These are phyloP conservation scores for Aaosphaeria arxii DNA, from an alignment of 2,329 filamentous ascomycete species.

Conservation along the genomic window DNA sequence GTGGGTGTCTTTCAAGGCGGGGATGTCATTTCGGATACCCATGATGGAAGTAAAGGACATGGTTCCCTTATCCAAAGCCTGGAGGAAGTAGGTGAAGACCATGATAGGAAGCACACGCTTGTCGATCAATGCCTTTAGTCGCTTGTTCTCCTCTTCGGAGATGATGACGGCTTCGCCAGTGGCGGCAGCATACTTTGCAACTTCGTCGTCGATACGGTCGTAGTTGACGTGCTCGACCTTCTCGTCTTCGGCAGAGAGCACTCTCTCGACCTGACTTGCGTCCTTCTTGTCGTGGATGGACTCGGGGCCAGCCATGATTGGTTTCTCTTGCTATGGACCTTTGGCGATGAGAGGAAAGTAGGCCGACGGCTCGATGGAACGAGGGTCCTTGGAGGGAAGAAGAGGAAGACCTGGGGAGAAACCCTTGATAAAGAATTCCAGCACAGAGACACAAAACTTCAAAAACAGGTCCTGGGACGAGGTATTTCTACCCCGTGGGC, in stretches of 20 bases:
- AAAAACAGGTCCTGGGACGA: too few relatives aligned
- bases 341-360: too few relatives aligned
- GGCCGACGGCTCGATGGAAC: too few relatives aligned
- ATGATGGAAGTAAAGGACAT: constrained; percentile 63
- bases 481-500: too few relatives aligned
- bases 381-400: too few relatives aligned
- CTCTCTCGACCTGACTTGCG: constrained; percentile 48
- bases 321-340: too few relatives aligned
- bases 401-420: too few relatives aligned
- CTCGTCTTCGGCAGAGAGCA: constrained; percentile 44
- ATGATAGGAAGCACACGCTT: constrained; percentile 66
- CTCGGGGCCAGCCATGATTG: constrained; percentile 5
- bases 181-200: constrained; percentile 65
- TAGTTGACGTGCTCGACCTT: constrained; percentile 57
- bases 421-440: too few relatives aligned
- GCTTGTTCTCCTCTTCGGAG: constrained; percentile 56
- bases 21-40: constrained; percentile 50
- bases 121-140: constrained; percentile 65
- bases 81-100: constrained; percentile 71
- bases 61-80: constrained; percentile 64
- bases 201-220: constrained; percentile 63
- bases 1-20: constrained; percentile 20
- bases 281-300: constrained; percentile 22
- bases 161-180: constrained; percentile 57
- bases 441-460: too few relatives aligned